A percentile compares a stretch with the other conserved stretches of the same genome.
phyloP scores from a whole-genome alignment of 2,329 filamentous ascomycete species.

The Phaeomoniella chlamydospora region DNA sequence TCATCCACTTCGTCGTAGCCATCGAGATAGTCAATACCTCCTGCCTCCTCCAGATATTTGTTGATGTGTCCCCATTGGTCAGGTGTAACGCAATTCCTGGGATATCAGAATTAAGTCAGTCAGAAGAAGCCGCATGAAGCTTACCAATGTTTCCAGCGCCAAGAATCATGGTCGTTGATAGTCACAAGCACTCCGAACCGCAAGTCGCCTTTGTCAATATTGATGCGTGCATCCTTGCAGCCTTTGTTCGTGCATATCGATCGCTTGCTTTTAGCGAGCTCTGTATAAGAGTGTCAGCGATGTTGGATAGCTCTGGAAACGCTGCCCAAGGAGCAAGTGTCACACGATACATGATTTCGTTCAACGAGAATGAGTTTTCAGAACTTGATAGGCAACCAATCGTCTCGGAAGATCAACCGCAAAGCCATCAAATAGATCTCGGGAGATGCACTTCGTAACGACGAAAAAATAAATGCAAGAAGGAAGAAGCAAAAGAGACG shows the following conservation, averaged over 20 bases:
- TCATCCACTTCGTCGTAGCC: constrained; percentile 64
- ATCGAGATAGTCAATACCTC: constrained; percentile 45
- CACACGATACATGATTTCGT: too few relatives aligned
- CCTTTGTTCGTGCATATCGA: constrained; percentile 58
- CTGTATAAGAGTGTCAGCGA: too few relatives aligned
- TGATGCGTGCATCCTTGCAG: constrained; percentile 56
- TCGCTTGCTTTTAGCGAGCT: constrained; percentile 54
- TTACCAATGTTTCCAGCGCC: constrained; percentile 79
- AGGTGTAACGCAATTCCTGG: constrained; percentile 80
- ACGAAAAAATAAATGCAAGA: too few relatives aligned
- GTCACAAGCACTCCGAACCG: constrained; percentile 63
- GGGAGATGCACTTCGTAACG: too few relatives aligned
- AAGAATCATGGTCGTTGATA: constrained; percentile 45
- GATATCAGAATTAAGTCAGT: background rate
- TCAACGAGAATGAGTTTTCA: too few relatives aligned
- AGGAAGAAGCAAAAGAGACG: too few relatives aligned
- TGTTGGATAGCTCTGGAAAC: too few relatives aligned
- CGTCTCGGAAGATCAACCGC: too few relatives aligned
- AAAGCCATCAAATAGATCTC: too few relatives aligned
- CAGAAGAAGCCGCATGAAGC: constrained; percentile 10
- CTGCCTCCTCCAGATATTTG: constrained; percentile 47
- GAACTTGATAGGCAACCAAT: too few relatives aligned
- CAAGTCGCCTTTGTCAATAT: constrained; percentile 66
- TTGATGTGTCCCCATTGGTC: constrained; percentile 40
- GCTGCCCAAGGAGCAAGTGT: too few relatives aligned